Evolutionary conservation across 352 stramenopile species (phyloP), one percentile per base, ranked within the genome.

Genomic region (Phytopythium boreale): DNA sequence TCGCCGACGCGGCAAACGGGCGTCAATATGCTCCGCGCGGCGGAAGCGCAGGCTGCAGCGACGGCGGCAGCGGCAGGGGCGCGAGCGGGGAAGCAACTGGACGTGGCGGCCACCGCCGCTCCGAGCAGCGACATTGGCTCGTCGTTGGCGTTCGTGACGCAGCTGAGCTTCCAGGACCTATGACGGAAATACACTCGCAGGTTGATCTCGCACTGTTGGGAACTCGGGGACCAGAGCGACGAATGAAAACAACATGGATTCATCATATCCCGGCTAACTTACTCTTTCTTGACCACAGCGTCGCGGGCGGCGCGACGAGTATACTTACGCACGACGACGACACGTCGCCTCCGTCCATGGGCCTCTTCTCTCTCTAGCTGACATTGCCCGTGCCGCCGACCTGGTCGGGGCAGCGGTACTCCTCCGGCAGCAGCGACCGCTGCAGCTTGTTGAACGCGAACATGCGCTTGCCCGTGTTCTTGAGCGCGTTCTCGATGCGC

Each of bases 371-470:
- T 24, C 10, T 65, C 67, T 84, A 95, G 66, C 85, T 94, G 57
- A 95, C 85, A 68, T 95, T 95, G 44, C 87, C 87, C 4, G 84
- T 88, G 63, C 87, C 87, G 50, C 84, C 85, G 53, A 93, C 82
- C 49, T 92, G 82, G 63, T 96, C 85, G 27, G 88, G 88, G 75
- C 86, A 95, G 19, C 86, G 76, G 62, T 96, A 96, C 29, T 95
- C 87, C 56, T 94, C 87, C 0, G 88, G 88, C 47, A 96, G 74
- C 20, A 93, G 66, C 63, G 86, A 94, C n/a, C 87, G 82, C 68
- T 96, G 88, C 47, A 96, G 70, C 65, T 91, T 93, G 72, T 95
- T 96, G 76, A 96, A 96, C 19, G 88, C 88, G 60, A 94, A 96
- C 60, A 87, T 74, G 12, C 84, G 84, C 74, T 95, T 95, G 76